Evolutionary conservation across 1,139 yeast species (phyloP), one percentile per base, ranked within the genome.

Genomic region (Torulaspora pretoriensis): DNA sequence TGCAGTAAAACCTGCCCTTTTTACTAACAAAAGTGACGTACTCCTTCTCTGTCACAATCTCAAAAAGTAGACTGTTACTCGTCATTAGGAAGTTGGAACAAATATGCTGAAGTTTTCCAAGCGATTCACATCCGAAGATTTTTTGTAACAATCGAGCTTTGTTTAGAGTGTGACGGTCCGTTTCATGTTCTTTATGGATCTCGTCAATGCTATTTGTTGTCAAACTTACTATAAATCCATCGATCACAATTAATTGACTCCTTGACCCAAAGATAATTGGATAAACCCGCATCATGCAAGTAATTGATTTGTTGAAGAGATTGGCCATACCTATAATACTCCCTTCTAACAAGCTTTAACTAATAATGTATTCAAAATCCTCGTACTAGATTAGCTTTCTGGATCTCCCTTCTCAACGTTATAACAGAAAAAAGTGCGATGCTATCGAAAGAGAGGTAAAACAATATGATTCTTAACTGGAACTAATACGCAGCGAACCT

Each of bases 1-100:
- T 41, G 17, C 49, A 46, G 13, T 38, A 46, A 26, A 34, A 46
- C 14, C 41, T 38, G 14, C 42, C 45, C 30, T 38, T 44, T n/a
- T 23, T 35, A 17, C 31, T 46, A 14, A 41, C 42, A 26, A 46
- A 46, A 5, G 38, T 24, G 10, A 46, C 45, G 5, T 35, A 35
- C 10, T 27, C 40, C 28, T 40, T 43, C 10, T 30, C 32, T 6
- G 25, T 35, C 41, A 41, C 30, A 8, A 46, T 13, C 2, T 40
- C 37, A 19, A 46, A 46, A 14, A 46, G 40, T 23, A 39, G 12
- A 19, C 25, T 19, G 25, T 43, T 38, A 12, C 28, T 38, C 14
- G 47, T 40, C 17, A 46, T n/a, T 30, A 34, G 35, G 29, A 26
- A 46, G 28, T 46, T 46, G 10, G 45, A 38, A 8, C 42, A 29